Base-by-base conservation (phyloP, 108 stramenopile genomes). In the Heterococcus sp. region DNA sequence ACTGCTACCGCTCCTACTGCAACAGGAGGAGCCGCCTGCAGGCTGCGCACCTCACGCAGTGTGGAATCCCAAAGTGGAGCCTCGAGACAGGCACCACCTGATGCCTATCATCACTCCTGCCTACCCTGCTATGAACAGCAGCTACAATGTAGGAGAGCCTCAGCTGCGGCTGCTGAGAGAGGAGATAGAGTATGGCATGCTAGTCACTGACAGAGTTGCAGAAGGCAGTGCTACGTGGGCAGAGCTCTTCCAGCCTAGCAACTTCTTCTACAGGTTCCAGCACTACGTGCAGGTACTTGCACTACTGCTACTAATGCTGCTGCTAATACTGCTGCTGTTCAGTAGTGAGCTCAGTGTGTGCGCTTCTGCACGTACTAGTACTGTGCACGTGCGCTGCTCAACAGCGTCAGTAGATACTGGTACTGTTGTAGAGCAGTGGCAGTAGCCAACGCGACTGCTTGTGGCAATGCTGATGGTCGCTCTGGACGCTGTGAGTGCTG, bases 61-160 rank as follows among this genome's bases (percentile, higher is more conserved):
- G 8, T 94, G 94, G 93, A 91, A 95, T 81, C 94, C 94, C 28
- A 38, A 66, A 1, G 72, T 72, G 1, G 91, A 93, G 79, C 89
- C 76, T 38, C 79, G 92, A 3, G 95, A 94, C 80, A 68, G 90
- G 2, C 88, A 69, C 4, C 93, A 87, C 36, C 73, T 88, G 32
- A 88, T 87, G 87, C 98, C 98, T 3, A 96, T 98, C 80, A 92
- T 98, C 78, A 98, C 98, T 1, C 98, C 98, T 1, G 93, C 92
- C 31, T 97, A 95, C 85, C 98, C 98, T 8, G 87, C 91, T 39
- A 95, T 95, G 95, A 96, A 96, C 85, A 94, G 93, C 11, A 88
- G 94, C 3, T 95, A 96, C 89, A 97, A 95, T 84, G 94, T 97
- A 36, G 92, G 92, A 32, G 74, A 91, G 76, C 92, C 93, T 14